Base-by-base conservation (phyloP, 176 grass and related monocot genomes). In the Oryza nivara region DNA sequence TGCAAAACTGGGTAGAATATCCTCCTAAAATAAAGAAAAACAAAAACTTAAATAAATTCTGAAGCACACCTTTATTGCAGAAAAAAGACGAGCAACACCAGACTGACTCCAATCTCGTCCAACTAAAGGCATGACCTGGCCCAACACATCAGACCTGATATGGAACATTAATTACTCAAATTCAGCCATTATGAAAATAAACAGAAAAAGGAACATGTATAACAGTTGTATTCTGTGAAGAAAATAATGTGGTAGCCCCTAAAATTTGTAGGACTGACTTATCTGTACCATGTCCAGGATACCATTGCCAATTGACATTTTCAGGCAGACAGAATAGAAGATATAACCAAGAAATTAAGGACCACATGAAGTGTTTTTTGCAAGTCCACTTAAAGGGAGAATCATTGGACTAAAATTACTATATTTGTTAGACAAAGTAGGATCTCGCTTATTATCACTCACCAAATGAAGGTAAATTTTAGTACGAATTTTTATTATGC, bases 91-190 rank as follows among this genome's bases (percentile, higher is more conserved):
- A 85, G 97, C 97, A 63, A 99, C 97, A 34, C 97, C 93, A 83
- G 72, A 94, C 70, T 99, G 97, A 79, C 93, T 99, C 97, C 97
- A 96, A 84, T 99, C 97, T 84, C 90, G 89, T 83, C 97, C 97
- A 86, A 99, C 93, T 65, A 99, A 89, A 79, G 91, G 97, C 97
- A 99, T 99, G 81, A 99, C 94, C 86, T 99, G 97, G 61, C 97
- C 97, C 20, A 99, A 72, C 43, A 99, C 93, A 84, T 99, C 97
- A 82, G 97, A 99, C 86, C 97, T 99, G 72, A 88, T 84, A 81
- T 71, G 71, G 23, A 36, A 85, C 19, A 89, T 32, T 83, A 51
- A 75, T 10, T 13, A 74, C 15, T n/a, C 35, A 74, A 20, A 67
- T 63, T 76, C 16, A 84, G 45, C 3, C 17, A 28, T 34, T 52